Percentiles rank a stretch among this genome's conserved stretches.
phyloP scores from a whole-genome alignment of 1,139 yeast species.

The Scheffersomyces segobiensis region DNA sequence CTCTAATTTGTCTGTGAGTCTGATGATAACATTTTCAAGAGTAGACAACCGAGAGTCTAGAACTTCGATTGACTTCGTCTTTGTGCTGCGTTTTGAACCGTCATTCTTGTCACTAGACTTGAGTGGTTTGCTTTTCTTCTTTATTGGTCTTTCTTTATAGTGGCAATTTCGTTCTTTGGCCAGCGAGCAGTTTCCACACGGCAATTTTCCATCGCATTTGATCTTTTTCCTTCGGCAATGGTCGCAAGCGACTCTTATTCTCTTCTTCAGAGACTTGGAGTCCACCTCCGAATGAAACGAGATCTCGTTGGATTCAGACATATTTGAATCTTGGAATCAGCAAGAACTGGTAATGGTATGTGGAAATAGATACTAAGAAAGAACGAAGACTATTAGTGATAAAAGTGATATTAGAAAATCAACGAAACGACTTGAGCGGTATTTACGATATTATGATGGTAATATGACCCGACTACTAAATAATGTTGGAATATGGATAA shows the following conservation, averaged over 20 bases:
- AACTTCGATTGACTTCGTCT: conserved; percentile 13
- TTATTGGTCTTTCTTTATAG: conserved; percentile 27
- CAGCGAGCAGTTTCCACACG: conserved; percentile 11
- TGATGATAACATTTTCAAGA: conserved; percentile 24
- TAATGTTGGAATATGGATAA: background rate
- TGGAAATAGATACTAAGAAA: no score
- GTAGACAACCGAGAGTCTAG: conserved; percentile 24
- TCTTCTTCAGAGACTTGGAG: background rate
- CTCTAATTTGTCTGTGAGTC: conserved; percentile 18
- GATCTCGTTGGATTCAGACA: background rate
- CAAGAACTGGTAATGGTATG: background rate
- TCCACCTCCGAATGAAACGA: background rate
- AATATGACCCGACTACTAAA: background rate
- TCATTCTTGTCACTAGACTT: conserved; percentile 1
- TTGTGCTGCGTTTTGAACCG: conserved; percentile 7
- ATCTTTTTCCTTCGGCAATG: conserved; percentile 15
- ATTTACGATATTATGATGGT: background rate
- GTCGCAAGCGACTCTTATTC: conserved; percentile 12
- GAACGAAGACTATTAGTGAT: background rate
- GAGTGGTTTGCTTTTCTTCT: conserved; percentile 7
- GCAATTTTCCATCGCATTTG: conserved; percentile 14
- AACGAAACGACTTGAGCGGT: background rate
- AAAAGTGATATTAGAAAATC: background rate
- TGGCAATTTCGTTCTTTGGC: conserved; percentile 24
- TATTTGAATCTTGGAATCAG: background rate